A percentile compares a stretch with the other conserved stretches of the same genome.
phyloP scores from a whole-genome alignment of 768 basidiomycete genomes.

The Phlegmacium glaucopus region DNA sequence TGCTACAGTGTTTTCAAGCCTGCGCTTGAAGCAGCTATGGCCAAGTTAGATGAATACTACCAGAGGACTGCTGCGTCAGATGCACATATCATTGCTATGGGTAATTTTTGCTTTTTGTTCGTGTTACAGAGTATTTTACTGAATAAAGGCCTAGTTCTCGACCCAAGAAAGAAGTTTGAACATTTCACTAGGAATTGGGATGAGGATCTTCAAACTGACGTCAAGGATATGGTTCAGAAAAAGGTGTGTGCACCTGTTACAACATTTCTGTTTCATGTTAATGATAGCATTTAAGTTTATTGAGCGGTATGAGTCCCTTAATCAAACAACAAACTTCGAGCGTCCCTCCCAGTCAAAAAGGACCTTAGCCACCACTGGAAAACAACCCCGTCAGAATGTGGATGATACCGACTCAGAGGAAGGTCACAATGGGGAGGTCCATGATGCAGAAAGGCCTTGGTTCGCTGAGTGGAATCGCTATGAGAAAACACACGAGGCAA shows the following conservation, averaged over 20 bases:
- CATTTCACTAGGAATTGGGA: conserved; percentile 9
- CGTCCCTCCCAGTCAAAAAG: background rate
- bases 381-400: background rate
- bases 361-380: too few species aligned
- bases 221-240: conserved; percentile 2
- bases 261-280: too few species aligned
- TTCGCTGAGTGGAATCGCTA: background rate
- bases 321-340: background rate
- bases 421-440: background rate
- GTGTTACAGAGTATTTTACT: too few species aligned
- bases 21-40: conserved; percentile 11
- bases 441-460: background rate
- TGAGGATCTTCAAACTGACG: background rate
- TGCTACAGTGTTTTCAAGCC: conserved; percentile 2
- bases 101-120: background rate
- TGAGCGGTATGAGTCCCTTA: background rate
- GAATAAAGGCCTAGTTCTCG: too few species aligned
- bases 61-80: conserved; percentile 18
- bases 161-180: background rate
- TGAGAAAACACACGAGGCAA: background rate
- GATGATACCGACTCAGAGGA: background rate
- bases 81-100: conserved; percentile 21
- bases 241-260: background rate
- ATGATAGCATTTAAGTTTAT: background rate
- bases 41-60: conserved; percentile 21